Evolutionary conservation across 75 land plant species (phyloP).

Genomic region (Cunninghamia lanceolata): DNA sequence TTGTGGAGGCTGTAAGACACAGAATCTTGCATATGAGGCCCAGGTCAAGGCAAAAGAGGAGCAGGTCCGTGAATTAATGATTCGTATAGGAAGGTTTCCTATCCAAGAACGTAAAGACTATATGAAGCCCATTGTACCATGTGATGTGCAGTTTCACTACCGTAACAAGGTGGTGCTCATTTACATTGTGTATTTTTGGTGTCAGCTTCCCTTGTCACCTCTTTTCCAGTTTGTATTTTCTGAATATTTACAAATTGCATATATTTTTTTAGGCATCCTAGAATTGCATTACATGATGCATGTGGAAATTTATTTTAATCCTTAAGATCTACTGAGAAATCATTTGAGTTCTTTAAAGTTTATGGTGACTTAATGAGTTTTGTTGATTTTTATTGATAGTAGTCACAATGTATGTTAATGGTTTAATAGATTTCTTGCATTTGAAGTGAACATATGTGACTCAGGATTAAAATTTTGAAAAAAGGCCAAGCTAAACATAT

Average conservation of each 20-base stretch:
- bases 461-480: background rate
- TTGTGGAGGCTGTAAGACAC: constrained; percentile 95
- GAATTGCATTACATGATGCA: background rate
- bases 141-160: constrained; percentile 74
- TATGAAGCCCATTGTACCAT: constrained; percentile 83
- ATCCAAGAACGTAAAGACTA: constrained; percentile 27
- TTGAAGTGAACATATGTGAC: constrained; percentile 1
- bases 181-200: background rate
- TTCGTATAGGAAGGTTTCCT: constrained; percentile 74
- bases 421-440: background rate
- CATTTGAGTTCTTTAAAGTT: background rate
- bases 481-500: background rate
- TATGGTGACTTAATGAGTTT: background rate
- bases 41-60: constrained; percentile 76
- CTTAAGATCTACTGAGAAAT: background rate
- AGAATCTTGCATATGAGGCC: constrained; percentile 77
- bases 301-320: background rate
- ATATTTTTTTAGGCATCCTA: background rate
- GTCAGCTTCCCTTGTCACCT: background rate
- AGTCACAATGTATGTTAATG: background rate
- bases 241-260: background rate
- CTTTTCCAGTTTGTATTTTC: background rate
- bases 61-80: constrained; percentile 78
- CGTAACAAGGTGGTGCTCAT: constrained; percentile 75
- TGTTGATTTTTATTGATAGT: background rate